Evolutionary conservation across 2,329 filamentous ascomycete species (phyloP).

Genomic region (Trichoderma cornu-damae): DNA sequence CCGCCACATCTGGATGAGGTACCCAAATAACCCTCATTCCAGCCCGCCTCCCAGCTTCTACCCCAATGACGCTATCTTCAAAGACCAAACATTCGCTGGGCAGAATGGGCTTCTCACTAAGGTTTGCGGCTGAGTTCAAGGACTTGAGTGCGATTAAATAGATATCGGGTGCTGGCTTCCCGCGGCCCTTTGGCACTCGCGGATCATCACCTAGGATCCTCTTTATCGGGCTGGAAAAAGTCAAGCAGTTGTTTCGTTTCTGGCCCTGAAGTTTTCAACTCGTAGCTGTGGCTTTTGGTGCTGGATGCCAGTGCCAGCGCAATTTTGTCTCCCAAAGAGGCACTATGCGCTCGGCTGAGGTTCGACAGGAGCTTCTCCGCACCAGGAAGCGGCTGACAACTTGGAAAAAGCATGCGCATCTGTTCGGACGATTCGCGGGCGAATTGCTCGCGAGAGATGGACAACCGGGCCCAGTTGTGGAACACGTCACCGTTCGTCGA

Average conservation of each 20-base stretch:
- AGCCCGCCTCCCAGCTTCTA: constrained; percentile 64
- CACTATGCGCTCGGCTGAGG: neutral
- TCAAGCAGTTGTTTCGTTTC: neutral
- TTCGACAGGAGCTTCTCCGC: neutral
- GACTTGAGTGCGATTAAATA: constrained; percentile 62
- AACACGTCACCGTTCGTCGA: constrained; percentile 1
- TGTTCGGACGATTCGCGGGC: neutral
- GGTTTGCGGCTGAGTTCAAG: constrained; percentile 53
- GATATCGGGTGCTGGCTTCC: constrained; percentile 70
- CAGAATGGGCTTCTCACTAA: constrained; percentile 44
- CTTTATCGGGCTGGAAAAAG: neutral
- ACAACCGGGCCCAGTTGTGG: neutral
- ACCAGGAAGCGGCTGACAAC: neutral
- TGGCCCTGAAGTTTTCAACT: neutral
- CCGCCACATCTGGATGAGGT: constrained; percentile 55
- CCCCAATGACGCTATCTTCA: constrained; percentile 66
- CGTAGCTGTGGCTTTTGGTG: neutral
- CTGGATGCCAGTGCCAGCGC: neutral
- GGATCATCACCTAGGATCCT: neutral
- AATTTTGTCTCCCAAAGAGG: neutral
- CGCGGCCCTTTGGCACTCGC: constrained; percentile 42
- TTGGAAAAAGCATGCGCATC: neutral
- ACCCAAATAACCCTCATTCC: constrained; percentile 72
- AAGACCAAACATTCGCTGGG: constrained; percentile 69
- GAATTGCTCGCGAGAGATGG: constrained; percentile 1